phyloP scores from a whole-genome alignment of 805 yeast species.

The Candida stauntonica region DNA sequence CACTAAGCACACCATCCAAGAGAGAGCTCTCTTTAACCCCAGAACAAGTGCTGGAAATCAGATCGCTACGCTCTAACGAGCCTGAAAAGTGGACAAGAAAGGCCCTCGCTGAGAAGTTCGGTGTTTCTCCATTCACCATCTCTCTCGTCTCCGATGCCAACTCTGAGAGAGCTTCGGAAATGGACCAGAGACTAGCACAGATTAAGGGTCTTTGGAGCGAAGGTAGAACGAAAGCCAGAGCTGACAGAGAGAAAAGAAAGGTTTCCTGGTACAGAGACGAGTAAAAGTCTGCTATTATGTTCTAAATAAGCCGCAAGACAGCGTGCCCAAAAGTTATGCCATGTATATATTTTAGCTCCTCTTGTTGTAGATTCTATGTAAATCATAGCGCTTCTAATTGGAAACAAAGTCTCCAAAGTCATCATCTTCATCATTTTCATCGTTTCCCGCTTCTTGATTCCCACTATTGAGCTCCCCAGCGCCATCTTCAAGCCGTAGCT shows the following conservation, averaged over 20 bases:
- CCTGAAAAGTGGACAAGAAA: slow-evolving; percentile 63
- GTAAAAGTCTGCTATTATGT: slow-evolving; percentile 8
- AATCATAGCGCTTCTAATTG: no score
- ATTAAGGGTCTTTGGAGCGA: slow-evolving; percentile 49
- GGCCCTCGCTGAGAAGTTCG: slow-evolving; percentile 55
- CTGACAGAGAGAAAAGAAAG: slow-evolving; percentile 55
- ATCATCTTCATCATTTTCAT: slow-evolving; percentile 15
- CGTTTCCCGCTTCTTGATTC: slow-evolving; percentile 1
- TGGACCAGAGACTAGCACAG: slow-evolving; percentile 41
- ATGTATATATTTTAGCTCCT: neutral
- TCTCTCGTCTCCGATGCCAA: slow-evolving; percentile 48
- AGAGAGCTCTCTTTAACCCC: slow-evolving; percentile 54
- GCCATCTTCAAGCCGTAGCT: neutral
- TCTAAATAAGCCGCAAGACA: no score
- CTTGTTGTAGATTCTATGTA: neutral
- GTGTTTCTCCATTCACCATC: slow-evolving; percentile 48
- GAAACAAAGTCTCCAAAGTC: slow-evolving; percentile 27
- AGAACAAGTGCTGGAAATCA: slow-evolving; percentile 53
- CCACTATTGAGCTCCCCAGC: no score
- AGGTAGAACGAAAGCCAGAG: slow-evolving; percentile 43
- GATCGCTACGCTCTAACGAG: slow-evolving; percentile 47
- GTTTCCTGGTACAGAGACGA: slow-evolving; percentile 54
- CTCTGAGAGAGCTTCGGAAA: slow-evolving; percentile 37
- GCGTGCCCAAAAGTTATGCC: no score
- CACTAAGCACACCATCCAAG: slow-evolving; percentile 34